These are phyloP conservation scores for Yarrowia sp. DNA, from an alignment of 805 yeast genomes.

Conservation along the genomic window DNA sequence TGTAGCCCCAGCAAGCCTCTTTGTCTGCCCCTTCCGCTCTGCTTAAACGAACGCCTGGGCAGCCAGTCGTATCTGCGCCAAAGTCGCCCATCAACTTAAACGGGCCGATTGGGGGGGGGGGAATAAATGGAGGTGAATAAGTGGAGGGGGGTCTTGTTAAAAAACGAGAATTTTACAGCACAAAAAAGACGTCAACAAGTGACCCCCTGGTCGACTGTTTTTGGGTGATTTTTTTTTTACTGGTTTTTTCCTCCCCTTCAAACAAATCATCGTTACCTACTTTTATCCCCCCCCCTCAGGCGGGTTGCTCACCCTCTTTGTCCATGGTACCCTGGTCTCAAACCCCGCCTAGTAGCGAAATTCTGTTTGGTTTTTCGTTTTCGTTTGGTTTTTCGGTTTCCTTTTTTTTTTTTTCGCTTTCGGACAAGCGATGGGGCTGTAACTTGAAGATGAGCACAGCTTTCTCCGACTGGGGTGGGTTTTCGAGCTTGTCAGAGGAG, in stretches of 20 bases:
- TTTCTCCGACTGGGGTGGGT: too few relatives aligned
- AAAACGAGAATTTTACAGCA: too few relatives aligned
- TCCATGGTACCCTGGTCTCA: conserved; percentile 35
- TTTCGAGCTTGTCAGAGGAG: too few relatives aligned
- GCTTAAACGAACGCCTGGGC: conserved; percentile 39
- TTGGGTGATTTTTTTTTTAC: too few relatives aligned
- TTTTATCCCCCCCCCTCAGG: background rate
- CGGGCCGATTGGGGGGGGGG: too few relatives aligned
- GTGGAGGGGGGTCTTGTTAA: too few relatives aligned
- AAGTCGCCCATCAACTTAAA: conserved; percentile 26
- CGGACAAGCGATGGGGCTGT: conserved; percentile 15
- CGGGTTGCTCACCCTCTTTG: conserved; percentile 28
- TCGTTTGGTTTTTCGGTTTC: background rate
- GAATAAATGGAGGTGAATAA: too few relatives aligned
- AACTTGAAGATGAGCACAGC: too few relatives aligned
- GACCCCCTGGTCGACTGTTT: too few relatives aligned
- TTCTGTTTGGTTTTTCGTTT: background rate
- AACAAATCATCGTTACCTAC: too few relatives aligned
- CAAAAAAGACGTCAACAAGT: too few relatives aligned
- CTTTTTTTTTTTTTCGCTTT: background rate
- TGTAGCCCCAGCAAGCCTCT: conserved; percentile 30
- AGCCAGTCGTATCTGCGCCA: conserved; percentile 36
- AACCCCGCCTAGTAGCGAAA: conserved; percentile 37
- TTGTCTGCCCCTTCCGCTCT: conserved; percentile 35
- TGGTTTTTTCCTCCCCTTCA: too few relatives aligned